Conservation (phyloP, 2,329 filamentous ascomycete genomes). For the Fusarium tuaranense region DNA sequence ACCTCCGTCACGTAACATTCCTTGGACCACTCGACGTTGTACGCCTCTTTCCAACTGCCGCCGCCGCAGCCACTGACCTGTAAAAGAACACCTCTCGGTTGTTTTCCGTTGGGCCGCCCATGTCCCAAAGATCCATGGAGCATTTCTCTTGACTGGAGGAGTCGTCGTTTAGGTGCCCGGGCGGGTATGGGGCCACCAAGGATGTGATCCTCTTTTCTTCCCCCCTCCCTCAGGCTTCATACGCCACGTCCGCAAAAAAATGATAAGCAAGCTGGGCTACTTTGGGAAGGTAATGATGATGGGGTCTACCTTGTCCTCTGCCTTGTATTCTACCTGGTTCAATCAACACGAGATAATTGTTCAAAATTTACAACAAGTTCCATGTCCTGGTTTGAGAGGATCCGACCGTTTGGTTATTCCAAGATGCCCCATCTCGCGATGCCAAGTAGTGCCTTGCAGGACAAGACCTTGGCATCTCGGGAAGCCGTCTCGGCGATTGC, state of each 20-base stretch:
- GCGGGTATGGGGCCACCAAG: not conserved
- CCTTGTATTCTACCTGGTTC: not conserved
- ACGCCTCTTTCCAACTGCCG: conserved; percentile 1
- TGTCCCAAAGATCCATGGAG: not conserved
- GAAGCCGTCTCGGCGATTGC: conserved; percentile 38
- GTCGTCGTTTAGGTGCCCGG: not conserved
- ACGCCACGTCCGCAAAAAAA: conserved; percentile 21
- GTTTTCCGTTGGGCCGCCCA: conserved; percentile 6
- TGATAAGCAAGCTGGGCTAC: conserved; percentile 35
- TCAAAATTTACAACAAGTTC: not conserved
- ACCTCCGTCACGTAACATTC: conserved; percentile 1
- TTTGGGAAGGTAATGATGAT: conserved; percentile 40
- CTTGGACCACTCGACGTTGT: not conserved
- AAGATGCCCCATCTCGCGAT: not conserved
- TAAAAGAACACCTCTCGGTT: conserved; percentile 10
- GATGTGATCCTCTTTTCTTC: not conserved
- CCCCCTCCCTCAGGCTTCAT: not conserved
- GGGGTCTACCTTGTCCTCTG: not conserved
- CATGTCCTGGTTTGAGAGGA: conserved; percentile 1
- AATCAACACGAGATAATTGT: conserved; percentile 6
- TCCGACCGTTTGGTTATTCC: not conserved
- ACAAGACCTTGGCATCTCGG: conserved; percentile 38
- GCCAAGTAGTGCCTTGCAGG: conserved; percentile 29
- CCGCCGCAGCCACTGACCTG: not conserved
- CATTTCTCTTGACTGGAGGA: not conserved